These are phyloP conservation scores for Botrytis hyacinthi DNA, from an alignment of 2,329 filamentous ascomycete genomes.

Conservation along the genomic window DNA sequence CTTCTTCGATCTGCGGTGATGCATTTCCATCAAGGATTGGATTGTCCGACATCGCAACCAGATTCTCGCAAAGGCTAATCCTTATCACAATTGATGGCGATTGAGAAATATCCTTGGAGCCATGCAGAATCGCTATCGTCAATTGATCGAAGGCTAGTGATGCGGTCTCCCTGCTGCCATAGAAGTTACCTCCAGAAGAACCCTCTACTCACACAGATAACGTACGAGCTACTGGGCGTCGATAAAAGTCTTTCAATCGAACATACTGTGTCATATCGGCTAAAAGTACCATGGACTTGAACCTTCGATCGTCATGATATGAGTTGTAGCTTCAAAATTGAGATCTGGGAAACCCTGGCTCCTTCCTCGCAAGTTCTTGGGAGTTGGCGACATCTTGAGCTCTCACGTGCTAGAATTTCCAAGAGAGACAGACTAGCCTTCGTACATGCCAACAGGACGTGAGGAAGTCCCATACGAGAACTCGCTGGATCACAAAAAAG, in stretches of 20 bases:
- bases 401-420: background rate
- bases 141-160: background rate
- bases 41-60: background rate
- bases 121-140: background rate
- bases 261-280: background rate
- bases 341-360: background rate
- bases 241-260: background rate
- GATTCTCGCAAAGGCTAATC: background rate
- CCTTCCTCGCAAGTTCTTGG: background rate
- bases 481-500: background rate
- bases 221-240: background rate
- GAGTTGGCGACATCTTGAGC: background rate
- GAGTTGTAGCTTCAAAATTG: background rate
- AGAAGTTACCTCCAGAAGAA: background rate
- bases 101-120: background rate
- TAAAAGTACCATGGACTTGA: background rate
- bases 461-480: background rate
- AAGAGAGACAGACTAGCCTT: background rate
- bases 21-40: background rate
- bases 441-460: background rate
- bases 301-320: background rate
- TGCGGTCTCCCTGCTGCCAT: background rate
- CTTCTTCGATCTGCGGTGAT: background rate
- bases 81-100: background rate
- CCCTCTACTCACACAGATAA: background rate